phyloP scores from a whole-genome alignment of 768 basidiomycete species.

The Trametes punicea region DNA sequence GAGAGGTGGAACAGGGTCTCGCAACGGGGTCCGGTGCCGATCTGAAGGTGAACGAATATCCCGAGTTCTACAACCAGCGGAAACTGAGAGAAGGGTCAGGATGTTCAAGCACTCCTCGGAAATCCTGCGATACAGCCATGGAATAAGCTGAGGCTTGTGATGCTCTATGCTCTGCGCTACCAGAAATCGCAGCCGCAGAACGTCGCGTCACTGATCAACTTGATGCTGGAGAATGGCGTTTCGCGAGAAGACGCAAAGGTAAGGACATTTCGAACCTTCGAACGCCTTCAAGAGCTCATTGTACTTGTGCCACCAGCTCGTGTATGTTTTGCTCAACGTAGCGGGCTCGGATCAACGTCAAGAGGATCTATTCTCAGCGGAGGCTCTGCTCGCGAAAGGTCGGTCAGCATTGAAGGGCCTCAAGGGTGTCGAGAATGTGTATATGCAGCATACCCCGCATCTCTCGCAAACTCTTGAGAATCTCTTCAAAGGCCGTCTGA shows the following conservation, averaged over 20 bases:
- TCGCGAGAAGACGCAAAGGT: constrained; percentile 74
- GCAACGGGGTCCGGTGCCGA: constrained; percentile 91
- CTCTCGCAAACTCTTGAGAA: constrained; percentile 89
- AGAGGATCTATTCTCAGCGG: constrained; percentile 95
- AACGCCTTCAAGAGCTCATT: constrained; percentile 4
- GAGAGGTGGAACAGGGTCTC: constrained; percentile 94
- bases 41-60: constrained; percentile 55
- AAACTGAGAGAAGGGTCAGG: constrained; percentile 40
- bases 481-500: constrained; percentile 79
- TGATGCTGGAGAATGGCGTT: constrained; percentile 73
- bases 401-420: constrained; percentile 93
- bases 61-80: not conserved
- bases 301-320: constrained; percentile 53
- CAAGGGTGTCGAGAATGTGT: constrained; percentile 99
- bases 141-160: constrained; percentile 88
- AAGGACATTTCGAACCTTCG: constrained; percentile 15
- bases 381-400: constrained; percentile 90
- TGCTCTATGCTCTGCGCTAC: constrained; percentile 90
- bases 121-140: constrained; percentile 64
- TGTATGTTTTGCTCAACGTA: constrained; percentile 89
- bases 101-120: constrained; percentile 74
- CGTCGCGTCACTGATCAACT: constrained; percentile 73
- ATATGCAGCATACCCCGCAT: constrained; percentile 95
- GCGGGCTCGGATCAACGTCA: constrained; percentile 96
- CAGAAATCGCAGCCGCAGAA: constrained; percentile 85